Base-by-base conservation (phyloP, 2,329 filamentous ascomycete species). In the Alternaria consortialis region DNA sequence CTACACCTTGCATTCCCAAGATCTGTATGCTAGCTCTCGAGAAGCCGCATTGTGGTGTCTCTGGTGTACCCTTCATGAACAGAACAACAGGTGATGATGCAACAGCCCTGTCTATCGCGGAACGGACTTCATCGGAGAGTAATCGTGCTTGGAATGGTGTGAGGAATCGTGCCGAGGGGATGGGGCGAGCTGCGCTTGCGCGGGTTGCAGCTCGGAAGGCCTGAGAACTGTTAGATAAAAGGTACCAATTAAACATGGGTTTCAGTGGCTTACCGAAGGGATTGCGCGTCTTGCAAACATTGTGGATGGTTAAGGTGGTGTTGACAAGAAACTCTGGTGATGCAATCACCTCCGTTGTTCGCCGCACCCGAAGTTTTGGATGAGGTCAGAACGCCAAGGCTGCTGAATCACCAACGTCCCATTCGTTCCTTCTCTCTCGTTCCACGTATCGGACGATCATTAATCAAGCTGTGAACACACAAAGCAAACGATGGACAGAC, bases 31-130 rank as follows among this genome's bases (percentile, higher is more conserved):
- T 93, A 56, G 94, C 94, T 72, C 94, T 88, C 60, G 94, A 98
- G 85, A 97, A 99, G 46, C 95, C 95, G 81, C 95, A 99, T 80
- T 97, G 94, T 20, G 95, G 95, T 63, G 88, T 92, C 82, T 97
- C 94, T 60, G 95, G 95, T 1, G 95, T 98, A 61, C 95, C 95
- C 84, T 99, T 99, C 95, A 99, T 99, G 85, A 99, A 99, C 58
- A 99, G 86, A 1, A 99, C 95, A 0, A 99, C 94, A 2, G 94
- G 94, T 0, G 94, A 91, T 1, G 93, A 94, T 25, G 83, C 85
- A 15, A 99, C 90, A 32, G 94, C 94, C 79, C 93, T 92, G 80
- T 97, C 92, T 73, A 99, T 99, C 27, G 94, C 93, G 39, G 88
- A 81, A 64, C 87, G 88, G 11, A 92, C 95, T 75, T 93, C 87